Percentiles rank a stretch among this genome's conserved stretches.
Conservation (phyloP, 495 filamentous ascomycete genomes). For the Tuber brumale region DNA sequence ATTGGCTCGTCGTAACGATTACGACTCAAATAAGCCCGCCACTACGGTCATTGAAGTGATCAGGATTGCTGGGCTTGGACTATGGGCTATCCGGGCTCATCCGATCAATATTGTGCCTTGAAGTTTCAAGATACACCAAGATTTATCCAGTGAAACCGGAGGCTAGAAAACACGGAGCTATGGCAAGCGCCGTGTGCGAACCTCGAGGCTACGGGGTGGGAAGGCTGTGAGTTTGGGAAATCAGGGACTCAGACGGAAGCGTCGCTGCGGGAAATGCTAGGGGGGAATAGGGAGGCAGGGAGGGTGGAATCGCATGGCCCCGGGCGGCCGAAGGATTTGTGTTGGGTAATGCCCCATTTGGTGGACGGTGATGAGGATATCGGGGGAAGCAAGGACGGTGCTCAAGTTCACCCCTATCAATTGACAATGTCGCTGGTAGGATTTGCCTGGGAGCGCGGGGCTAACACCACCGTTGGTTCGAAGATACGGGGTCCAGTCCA, state of each 20-base stretch:
- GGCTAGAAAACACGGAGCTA: constrained; percentile 86
- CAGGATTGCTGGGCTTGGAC: constrained; percentile 92
- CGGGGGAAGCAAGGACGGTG: constrained; percentile 65
- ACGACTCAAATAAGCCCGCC: constrained; percentile 63
- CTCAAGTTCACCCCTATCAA: constrained; percentile 88
- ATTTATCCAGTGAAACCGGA: constrained; percentile 74
- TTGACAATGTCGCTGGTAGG: constrained; percentile 84
- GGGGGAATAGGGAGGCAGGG: constrained; percentile 44
- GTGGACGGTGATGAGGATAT: constrained; percentile 84
- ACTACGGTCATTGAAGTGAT: constrained; percentile 80
- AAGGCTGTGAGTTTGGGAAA: constrained; percentile 36
- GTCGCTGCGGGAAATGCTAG: constrained; percentile 40
- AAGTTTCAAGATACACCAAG: constrained; percentile 73
- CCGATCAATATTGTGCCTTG: constrained; percentile 77
- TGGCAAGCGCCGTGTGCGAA: constrained; percentile 68
- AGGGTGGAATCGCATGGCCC: constrained; percentile 39
- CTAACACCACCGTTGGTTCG: constrained; percentile 63
- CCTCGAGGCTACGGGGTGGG: constrained; percentile 53
- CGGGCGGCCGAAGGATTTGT: constrained; percentile 67
- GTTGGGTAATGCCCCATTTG: constrained; percentile 78
- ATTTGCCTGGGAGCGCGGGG: constrained; percentile 68
- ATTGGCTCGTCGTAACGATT: constrained; percentile 79
- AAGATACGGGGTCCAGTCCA: constrained; percentile 46
- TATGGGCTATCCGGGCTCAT: constrained; percentile 89
- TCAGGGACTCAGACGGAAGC: constrained; percentile 32